Base-by-base conservation (phyloP, 1,284 basidiomycete genomes). In the Ganoderma meredithae region DNA sequence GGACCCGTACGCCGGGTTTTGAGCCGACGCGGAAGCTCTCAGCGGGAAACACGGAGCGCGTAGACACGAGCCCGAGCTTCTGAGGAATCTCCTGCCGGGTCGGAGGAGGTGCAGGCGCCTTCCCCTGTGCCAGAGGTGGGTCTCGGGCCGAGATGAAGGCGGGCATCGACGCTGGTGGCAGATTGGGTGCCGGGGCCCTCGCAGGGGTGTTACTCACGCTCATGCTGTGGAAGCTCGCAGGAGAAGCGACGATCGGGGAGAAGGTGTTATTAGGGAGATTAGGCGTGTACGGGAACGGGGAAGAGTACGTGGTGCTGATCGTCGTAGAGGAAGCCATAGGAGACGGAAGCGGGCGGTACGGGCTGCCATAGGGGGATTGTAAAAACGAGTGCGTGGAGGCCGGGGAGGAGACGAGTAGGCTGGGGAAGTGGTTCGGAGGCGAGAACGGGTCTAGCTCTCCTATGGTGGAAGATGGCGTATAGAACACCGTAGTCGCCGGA, bases 1-100 rank as follows among this genome's bases (percentile, higher is more conserved):
- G 52, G 39, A 76, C 67, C n/a, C 64, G 69, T 0, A 76, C 68
- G 8, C 74, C 74, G 6, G 52, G 60, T 13, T 39, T 67, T 53
- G 64, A 66, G 55, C 55, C 63, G 1, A 66, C 60, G n/a, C 43
- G 64, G 55, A 75, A 72, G 52, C n/a, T 8, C 52, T 64, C 73
- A 8, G 44, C 56, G 53, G 40, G 60, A 15, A 49, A 60, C 2
- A 27, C 17, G 25, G 53, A 25, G 39, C 63, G 44, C 36, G 69
- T 66, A 1, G 62, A 60, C 15, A 61, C 44, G 25, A 52, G 33
- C 22, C 56, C 43, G 5, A 70, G 63, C 3, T 64, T 60, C 60
- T 75, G 74, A 1, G 70, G 69, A n/a, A 75, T 49, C 25, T 62
- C 67, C 4, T 55, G 36, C 25, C 58, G 58, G 22, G 10, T 60